A percentile compares a stretch with the other conserved stretches of the same genome.
phyloP scores from a whole-genome alignment of 805 yeast genomes.

The Maudiozyma barnettii region DNA sequence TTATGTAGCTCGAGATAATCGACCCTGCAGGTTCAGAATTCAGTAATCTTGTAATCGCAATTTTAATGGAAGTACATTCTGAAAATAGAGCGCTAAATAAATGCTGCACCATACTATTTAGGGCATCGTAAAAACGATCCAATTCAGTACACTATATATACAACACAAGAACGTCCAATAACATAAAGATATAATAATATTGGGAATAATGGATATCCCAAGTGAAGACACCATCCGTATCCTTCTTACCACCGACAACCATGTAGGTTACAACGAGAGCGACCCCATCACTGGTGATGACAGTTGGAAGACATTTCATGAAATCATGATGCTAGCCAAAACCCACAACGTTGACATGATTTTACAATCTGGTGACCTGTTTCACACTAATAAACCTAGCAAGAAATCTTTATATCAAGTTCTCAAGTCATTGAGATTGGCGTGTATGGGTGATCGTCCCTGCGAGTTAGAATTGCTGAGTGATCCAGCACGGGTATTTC shows the following conservation, averaged over 20 bases:
- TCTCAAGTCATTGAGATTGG: conserved; percentile 54
- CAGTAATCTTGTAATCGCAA: no score
- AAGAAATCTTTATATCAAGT: conserved; percentile 82
- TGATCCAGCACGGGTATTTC: conserved; percentile 56
- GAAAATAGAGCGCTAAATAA: no score
- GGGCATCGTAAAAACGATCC: no score
- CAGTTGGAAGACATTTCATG: conserved; percentile 79
- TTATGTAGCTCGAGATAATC: no score
- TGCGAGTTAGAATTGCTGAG: conserved; percentile 75
- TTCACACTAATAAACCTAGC: conserved; percentile 82
- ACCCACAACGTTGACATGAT: conserved; percentile 76
- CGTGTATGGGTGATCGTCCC: conserved; percentile 80
- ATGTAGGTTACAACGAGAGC: conserved; percentile 84
- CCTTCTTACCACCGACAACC: conserved; percentile 88
- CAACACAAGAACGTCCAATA: no score
- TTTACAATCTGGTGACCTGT: conserved; percentile 85
- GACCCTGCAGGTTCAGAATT: no score
- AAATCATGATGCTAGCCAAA: conserved; percentile 63
- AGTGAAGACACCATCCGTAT: conserved; percentile 57
- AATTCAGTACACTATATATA: no score
- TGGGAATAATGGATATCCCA: conserved; percentile 18
- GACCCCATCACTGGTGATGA: conserved; percentile 90
- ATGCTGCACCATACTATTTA: no score
- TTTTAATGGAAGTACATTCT: no score
- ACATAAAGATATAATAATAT: background rate